These are phyloP conservation scores for Trichoderma aggressivum DNA, from an alignment of 2,329 filamentous ascomycete genomes.

Conservation along the genomic window DNA sequence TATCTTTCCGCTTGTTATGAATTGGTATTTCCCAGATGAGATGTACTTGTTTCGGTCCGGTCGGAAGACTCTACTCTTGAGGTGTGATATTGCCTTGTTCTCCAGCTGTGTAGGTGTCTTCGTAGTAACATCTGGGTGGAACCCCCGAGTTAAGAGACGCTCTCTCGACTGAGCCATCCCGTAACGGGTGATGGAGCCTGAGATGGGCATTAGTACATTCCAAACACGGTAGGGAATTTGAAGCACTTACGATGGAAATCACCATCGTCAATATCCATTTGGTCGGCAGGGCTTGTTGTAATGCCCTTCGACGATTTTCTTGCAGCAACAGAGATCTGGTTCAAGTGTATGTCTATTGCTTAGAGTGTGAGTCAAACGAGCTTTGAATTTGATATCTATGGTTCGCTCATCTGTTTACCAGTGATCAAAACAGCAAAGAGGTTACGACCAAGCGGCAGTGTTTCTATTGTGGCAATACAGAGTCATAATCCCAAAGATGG, in stretches of 20 bases:
- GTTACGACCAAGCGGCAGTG: background rate
- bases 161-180: constrained; percentile 19
- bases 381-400: background rate
- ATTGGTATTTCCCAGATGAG: background rate
- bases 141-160: background rate
- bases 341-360: background rate
- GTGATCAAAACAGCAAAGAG: background rate
- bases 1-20: background rate
- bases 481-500: background rate
- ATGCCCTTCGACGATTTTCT: background rate
- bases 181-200: constrained; percentile 13
- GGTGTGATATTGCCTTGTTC: background rate
- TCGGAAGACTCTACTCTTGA: background rate
- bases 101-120: constrained; percentile 15
- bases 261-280: constrained; percentile 3
- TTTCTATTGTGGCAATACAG: background rate
- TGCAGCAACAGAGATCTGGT: background rate
- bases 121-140: constrained; percentile 17
- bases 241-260: background rate
- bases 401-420: background rate
- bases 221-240: background rate
- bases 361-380: background rate
- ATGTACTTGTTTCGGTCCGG: background rate
- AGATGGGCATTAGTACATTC: background rate
- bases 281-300: background rate